A percentile compares a stretch with the other conserved stretches of the same genome.
These are phyloP conservation scores for Backusella tarrabulga DNA, from an alignment of 192 early-diverging fungal genomes.

Conservation along the genomic window DNA sequence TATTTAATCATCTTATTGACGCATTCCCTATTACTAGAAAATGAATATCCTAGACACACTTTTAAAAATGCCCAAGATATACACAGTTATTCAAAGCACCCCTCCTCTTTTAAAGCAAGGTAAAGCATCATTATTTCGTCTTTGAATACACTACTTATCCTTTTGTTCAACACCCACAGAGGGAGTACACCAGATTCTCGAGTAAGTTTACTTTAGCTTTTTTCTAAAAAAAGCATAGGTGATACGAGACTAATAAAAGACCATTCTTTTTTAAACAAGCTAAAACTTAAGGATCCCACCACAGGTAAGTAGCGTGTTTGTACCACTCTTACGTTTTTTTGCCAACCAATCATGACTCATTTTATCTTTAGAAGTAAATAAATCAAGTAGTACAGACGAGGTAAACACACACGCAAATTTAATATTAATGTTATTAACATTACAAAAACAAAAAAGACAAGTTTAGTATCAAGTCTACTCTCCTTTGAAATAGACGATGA, in stretches of 20 bases:
- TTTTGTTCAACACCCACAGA: background rate
- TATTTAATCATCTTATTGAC: background rate
- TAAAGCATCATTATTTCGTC: background rate
- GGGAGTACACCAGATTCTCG: background rate
- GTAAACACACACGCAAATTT: background rate
- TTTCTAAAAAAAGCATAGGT: background rate
- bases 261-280: background rate
- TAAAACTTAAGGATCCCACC: background rate
- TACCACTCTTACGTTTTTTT: background rate
- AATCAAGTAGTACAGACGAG: background rate
- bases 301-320: conserved; percentile 6
- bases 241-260: conserved; percentile 2
- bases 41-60: background rate
- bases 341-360: background rate
- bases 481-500: background rate
- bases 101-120: background rate
- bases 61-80: background rate
- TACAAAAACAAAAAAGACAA: background rate
- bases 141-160: background rate
- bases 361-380: background rate
- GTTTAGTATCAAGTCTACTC: conserved; percentile 3
- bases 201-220: background rate
- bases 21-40: background rate
- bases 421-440: background rate
- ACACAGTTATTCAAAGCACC: background rate